phyloP scores from a whole-genome alignment of 2,329 filamentous ascomycete species.

The Trichoderma semiorbis region DNA sequence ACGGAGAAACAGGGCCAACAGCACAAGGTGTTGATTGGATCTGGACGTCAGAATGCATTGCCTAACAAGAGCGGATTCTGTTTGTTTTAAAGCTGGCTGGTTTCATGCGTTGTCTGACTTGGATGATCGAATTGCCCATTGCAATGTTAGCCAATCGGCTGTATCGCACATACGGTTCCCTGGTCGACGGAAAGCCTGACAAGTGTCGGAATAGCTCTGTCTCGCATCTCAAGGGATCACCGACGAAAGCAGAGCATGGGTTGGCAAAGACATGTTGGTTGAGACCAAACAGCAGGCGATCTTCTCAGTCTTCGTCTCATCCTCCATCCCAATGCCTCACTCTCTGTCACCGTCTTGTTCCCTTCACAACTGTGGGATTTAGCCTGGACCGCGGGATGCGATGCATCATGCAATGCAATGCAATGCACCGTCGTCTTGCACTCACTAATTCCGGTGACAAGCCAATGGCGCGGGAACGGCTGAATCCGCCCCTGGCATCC shows the following conservation, averaged over 20 bases:
- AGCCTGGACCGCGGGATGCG: not conserved
- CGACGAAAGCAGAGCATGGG: not conserved
- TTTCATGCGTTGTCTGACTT: not conserved
- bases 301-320: not conserved
- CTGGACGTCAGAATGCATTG: not conserved
- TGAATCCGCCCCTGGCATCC: slow-evolving; percentile 16
- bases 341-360: not conserved
- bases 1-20: not conserved
- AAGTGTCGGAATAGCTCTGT: not conserved
- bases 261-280: not conserved
- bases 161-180: not conserved
- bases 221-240: not conserved
- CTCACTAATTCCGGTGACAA: slow-evolving; percentile 9
- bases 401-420: slow-evolving; percentile 12
- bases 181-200: not conserved
- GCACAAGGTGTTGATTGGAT: not conserved
- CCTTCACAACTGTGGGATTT: not conserved
- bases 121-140: not conserved
- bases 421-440: slow-evolving; percentile 3
- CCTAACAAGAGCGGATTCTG: not conserved
- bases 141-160: not conserved
- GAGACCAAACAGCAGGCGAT: not conserved
- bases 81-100: not conserved
- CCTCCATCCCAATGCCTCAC: not conserved
- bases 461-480: slow-evolving; percentile 15